A percentile compares a stretch with the other conserved stretches of the same genome.
phyloP scores from a whole-genome alignment of 495 filamentous ascomycete genomes.

The Cercophora scortea region DNA sequence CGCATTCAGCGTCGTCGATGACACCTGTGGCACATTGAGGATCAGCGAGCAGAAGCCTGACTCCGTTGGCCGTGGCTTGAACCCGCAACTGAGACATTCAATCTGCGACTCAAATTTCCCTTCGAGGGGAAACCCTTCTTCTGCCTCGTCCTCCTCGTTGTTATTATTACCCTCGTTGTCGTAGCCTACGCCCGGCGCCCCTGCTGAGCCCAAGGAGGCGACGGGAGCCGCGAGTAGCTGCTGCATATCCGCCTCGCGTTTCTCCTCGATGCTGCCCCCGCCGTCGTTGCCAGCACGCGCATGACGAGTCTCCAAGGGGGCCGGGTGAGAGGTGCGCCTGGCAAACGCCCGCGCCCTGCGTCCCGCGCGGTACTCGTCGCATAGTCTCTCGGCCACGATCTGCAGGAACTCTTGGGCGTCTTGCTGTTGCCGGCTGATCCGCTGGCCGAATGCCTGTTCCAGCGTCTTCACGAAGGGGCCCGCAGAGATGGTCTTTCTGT shows the following conservation, averaged over 20 bases:
- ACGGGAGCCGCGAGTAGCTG: constrained; percentile 5
- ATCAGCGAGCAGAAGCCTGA: constrained; percentile 90
- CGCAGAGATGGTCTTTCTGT: constrained; percentile 88
- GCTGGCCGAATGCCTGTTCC: constrained; percentile 78
- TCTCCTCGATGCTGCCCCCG: not conserved
- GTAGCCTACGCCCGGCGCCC: not conserved
- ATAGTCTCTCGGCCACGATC: constrained; percentile 82
- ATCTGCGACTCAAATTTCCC: constrained; percentile 85
- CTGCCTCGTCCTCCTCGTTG: constrained; percentile 38
- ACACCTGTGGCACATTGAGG: constrained; percentile 75
- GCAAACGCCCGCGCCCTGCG: constrained; percentile 53
- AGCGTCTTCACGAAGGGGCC: constrained; percentile 68
- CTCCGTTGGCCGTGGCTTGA: constrained; percentile 72
- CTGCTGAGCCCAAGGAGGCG: not conserved
- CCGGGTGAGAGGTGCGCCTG: not conserved
- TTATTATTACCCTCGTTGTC: constrained; percentile 25
- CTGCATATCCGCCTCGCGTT: not conserved
- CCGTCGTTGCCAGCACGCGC: constrained; percentile 1
- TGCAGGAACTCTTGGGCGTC: constrained; percentile 99
- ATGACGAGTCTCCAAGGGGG: no score
- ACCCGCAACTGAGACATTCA: constrained; percentile 82
- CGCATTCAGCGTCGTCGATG: constrained; percentile 38
- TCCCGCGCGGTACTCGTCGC: constrained; percentile 88
- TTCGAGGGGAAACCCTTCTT: constrained; percentile 79
- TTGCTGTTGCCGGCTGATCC: constrained; percentile 89